Evolutionary conservation across 108 stramenopile genomes (phyloP), one percentile per base, ranked within the genome.

Genomic region (Cyclotella baltica): DNA sequence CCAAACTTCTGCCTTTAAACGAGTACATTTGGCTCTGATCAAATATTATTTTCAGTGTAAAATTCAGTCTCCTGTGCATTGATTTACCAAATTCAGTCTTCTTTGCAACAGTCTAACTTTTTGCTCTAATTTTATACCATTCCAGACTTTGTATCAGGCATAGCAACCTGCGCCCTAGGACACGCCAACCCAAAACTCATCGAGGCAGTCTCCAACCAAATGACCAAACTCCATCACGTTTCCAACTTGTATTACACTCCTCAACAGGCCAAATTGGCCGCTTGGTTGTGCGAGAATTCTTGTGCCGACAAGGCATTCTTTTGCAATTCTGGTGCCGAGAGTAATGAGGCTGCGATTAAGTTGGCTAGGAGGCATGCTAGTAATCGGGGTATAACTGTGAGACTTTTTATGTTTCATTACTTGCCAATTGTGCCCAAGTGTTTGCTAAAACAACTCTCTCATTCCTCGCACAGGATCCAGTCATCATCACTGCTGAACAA

Each of bases 331-430:
- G 98, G 98, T 8, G 98, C 96, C 9, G 98, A 99, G 80, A 95
- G 97, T 64, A 98, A 98, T 73, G 98, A 99, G 85, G 98, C 92
- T 0, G 97, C 97, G 28, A 96, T 99, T 69, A 99, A 99, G 83
- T 79, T 95, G 36, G 93, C 97, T 29, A 93, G 97, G 64, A 89
- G 93, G 74, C 89, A 96, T 76, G 97, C 95, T 9, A 66, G 48
- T 65, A 85, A 91, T 63, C 73, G 90, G 29, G 94, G 92, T 10
- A 92, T 96, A 61, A 86, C 85, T 20, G 89, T 86, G 76, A 77
- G 89, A 75, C 35, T 25, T 59, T 25, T 20, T n/a, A 37, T 25
- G 33, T 70, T 70, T 28, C 23, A 23, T 55, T 59, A 33, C 35
- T 4, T 20, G 22, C 40, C n/a, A n/a, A n/a, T n/a, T n/a, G n/a